phyloP scores from a whole-genome alignment of 257 asterid genomes.

The Haberlea rhodopensis region DNA sequence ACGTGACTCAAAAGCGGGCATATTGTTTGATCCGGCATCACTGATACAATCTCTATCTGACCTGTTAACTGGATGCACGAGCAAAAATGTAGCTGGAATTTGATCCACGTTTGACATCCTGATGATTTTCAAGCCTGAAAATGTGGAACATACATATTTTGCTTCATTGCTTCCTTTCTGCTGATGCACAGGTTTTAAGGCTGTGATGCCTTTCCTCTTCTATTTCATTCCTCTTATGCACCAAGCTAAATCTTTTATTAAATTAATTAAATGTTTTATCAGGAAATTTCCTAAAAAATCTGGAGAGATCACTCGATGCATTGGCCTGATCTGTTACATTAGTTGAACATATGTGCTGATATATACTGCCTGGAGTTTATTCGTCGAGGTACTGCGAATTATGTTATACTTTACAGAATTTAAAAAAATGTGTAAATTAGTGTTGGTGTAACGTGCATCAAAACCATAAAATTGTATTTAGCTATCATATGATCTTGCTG shows the following conservation, averaged over 20 bases:
- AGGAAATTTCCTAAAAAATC: not conserved
- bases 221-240: not conserved
- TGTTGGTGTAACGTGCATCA: too few relatives aligned
- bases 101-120: conserved; percentile 8
- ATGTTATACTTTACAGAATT: not conserved
- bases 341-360: not conserved
- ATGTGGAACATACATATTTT: conserved; percentile 5
- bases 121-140: conserved; percentile 8
- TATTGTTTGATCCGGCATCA: conserved; percentile 69
- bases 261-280: not conserved
- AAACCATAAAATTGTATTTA: too few relatives aligned
- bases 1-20: conserved; percentile 56
- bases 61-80: conserved; percentile 37
- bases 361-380: not conserved
- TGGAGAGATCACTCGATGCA: not conserved
- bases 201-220: not conserved
- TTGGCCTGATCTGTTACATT: not conserved
- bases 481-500: too few relatives aligned
- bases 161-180: conserved; percentile 5
- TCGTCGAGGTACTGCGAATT: not conserved
- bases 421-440: not conserved
- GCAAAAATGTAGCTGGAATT: conserved; percentile 20
- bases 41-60: conserved; percentile 59
- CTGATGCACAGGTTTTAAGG: conserved; percentile 21
- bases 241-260: not conserved